Conservation (phyloP, 495 filamentous ascomycete species). For the Hypoxylon trugodes region DNA sequence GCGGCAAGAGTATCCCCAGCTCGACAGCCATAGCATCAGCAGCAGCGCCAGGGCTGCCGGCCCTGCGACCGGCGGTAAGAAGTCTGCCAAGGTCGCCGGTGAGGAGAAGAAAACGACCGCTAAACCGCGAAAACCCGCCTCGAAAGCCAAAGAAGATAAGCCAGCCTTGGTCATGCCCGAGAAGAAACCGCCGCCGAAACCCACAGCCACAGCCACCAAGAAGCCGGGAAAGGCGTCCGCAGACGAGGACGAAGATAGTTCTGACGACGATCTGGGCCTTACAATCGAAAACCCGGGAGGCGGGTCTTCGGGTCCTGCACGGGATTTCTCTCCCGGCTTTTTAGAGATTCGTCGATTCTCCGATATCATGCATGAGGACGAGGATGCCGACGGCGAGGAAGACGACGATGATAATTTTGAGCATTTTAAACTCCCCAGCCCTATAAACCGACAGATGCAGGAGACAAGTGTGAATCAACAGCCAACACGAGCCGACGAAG, state of each 20-base stretch:
- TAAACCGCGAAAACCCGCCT: conserved; percentile 39
- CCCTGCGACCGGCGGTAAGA: conserved; percentile 13
- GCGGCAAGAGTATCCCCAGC: conserved; percentile 53
- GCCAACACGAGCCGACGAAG: conserved; percentile 7
- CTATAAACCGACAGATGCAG: conserved; percentile 43
- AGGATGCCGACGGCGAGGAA: conserved; percentile 48
- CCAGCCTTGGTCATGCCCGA: conserved; percentile 24
- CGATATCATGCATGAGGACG: conserved; percentile 48
- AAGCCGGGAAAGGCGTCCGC: conserved; percentile 29
- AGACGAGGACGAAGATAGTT: conserved; percentile 54
- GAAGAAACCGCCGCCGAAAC: conserved; percentile 43
- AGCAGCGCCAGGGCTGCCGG: conserved; percentile 33
- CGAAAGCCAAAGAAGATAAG: conserved; percentile 41
- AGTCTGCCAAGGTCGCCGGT: conserved; percentile 26
- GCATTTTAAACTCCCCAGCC: conserved; percentile 47
- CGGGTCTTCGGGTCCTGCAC: conserved; percentile 39
- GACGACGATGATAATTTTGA: conserved; percentile 42
- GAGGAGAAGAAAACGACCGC: conserved; percentile 34
- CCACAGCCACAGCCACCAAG: conserved; percentile 17
- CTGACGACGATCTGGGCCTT: conserved; percentile 55
- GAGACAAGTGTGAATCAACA: conserved; percentile 20
- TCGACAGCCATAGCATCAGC: conserved; percentile 41
- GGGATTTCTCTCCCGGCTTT: conserved; percentile 49
- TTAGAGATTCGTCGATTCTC: conserved; percentile 51
- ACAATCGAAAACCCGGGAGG: conserved; percentile 57